Conservation (phyloP, 73 alveolate genomes). For the Loxodes magnus region DNA sequence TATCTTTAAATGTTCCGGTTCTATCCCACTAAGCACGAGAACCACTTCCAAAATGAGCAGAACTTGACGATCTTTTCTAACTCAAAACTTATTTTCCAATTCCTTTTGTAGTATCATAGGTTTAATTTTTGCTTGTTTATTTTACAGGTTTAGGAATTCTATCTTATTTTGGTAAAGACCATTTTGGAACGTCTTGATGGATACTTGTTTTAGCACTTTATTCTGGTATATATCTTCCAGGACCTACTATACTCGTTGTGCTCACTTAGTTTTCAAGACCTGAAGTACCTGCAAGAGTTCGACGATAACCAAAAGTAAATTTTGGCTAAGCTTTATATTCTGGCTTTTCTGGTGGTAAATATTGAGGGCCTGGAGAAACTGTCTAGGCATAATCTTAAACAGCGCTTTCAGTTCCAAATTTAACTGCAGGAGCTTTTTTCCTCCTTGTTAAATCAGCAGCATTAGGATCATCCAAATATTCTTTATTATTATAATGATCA, state of each 20-base stretch:
- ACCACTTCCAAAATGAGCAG: too few species aligned
- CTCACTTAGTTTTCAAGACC: slow-evolving; percentile 25
- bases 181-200: too few species aligned
- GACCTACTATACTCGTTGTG: slow-evolving; percentile 42
- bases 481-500: slow-evolving; percentile 45
- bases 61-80: too few species aligned
- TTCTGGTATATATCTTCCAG: slow-evolving; percentile 43
- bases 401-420: slow-evolving; percentile 57
- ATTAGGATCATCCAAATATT: slow-evolving; percentile 41
- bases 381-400: too few species aligned
- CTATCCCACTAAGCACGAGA: too few species aligned
- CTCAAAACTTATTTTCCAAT: too few species aligned
- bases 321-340: slow-evolving; percentile 17
- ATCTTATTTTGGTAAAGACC: too few species aligned
- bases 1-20: too few species aligned
- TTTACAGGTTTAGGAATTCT: too few species aligned
- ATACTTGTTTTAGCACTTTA: too few species aligned
- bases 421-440: slow-evolving; percentile 35
- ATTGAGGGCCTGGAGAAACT: slow-evolving; percentile 48
- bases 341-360: slow-evolving; percentile 30
- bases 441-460: slow-evolving; percentile 45
- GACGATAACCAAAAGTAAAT: slow-evolving; percentile 37
- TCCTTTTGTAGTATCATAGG: too few species aligned
- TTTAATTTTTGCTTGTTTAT: too few species aligned
- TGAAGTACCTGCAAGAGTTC: slow-evolving; percentile 15